These are phyloP conservation scores for Acephala macrosclerotiorum DNA, from an alignment of 2,329 filamentous ascomycete species.

Conservation along the genomic window DNA sequence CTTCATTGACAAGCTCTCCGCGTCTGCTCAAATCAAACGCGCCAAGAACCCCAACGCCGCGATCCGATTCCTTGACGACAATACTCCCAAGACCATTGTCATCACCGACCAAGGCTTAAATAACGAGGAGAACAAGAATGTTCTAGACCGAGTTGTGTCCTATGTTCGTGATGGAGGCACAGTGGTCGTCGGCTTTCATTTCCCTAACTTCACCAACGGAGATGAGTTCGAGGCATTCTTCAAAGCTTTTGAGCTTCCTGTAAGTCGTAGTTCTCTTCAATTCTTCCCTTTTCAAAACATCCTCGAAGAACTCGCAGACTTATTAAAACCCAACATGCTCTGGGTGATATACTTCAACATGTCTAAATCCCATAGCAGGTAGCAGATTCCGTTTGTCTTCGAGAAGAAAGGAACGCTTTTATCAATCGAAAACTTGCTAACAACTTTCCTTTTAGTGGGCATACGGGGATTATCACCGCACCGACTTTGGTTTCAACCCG, in stretches of 20 bases:
- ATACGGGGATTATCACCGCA: slow-evolving; percentile 35
- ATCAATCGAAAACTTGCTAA: background rate
- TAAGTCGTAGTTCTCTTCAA: background rate
- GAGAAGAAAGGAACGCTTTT: background rate
- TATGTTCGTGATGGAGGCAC: slow-evolving; percentile 40
- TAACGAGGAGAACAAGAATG: slow-evolving; percentile 25
- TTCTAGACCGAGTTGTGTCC: slow-evolving; percentile 34
- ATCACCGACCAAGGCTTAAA: slow-evolving; percentile 40
- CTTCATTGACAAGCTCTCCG: slow-evolving; percentile 29
- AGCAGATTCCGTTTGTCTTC: background rate
- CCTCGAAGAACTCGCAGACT: background rate
- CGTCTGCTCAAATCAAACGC: slow-evolving; percentile 26
- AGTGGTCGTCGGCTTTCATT: slow-evolving; percentile 40
- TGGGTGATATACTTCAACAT: background rate
- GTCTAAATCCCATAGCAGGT: background rate
- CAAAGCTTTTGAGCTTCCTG: slow-evolving; percentile 31
- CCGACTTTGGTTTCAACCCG: slow-evolving; percentile 34
- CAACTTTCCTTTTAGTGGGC: slow-evolving; percentile 27
- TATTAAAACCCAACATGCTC: too few species aligned
- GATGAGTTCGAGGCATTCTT: slow-evolving; percentile 37
- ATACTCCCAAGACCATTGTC: slow-evolving; percentile 38
- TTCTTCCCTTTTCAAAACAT: background rate
- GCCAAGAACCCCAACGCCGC: slow-evolving; percentile 24
- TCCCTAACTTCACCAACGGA: slow-evolving; percentile 36
- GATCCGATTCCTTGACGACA: slow-evolving; percentile 33